Conservation (phyloP, 2,329 filamentous ascomycete genomes). For the Leptoxyphium fumago region DNA sequence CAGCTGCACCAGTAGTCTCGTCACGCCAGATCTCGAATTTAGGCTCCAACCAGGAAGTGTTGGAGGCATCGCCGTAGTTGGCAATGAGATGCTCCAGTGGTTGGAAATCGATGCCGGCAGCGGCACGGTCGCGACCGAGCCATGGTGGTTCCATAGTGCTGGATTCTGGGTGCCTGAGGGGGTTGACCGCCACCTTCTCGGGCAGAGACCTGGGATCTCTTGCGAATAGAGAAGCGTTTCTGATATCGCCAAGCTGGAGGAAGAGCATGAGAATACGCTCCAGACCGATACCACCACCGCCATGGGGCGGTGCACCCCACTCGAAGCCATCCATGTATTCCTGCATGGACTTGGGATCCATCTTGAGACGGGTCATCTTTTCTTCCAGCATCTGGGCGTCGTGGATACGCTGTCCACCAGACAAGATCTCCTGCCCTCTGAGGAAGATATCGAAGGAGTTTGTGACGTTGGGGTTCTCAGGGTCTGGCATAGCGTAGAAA, state of each 20-base stretch:
- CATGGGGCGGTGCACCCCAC: conserved; percentile 77
- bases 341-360: conserved; percentile 70
- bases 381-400: conserved; percentile 58
- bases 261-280: conserved; percentile 80
- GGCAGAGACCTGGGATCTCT: conserved; percentile 81
- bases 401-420: conserved; percentile 86
- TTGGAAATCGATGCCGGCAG: conserved; percentile 44
- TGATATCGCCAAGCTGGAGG: conserved; percentile 75
- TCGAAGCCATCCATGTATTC: conserved; percentile 84
- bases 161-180: conserved; percentile 73
- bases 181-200: conserved; percentile 43
- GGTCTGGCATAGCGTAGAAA: conserved; percentile 82
- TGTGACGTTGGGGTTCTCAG: conserved; percentile 55
- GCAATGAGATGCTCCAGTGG: conserved; percentile 76
- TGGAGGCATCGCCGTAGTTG: conserved; percentile 88
- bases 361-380: conserved; percentile 61
- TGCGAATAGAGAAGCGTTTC: conserved; percentile 74
- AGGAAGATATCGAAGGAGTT: conserved; percentile 95
- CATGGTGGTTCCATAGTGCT: conserved; percentile 62
- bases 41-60: conserved; percentile 85
- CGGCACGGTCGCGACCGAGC: conserved; percentile 35
- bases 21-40: conserved; percentile 83
- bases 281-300: conserved; percentile 76
- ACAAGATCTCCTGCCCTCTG: conserved; percentile 82
- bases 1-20: conserved; percentile 59